Evolutionary conservation across 2,329 filamentous ascomycete species (phyloP), one percentile per base, ranked within the genome.

Genomic region (Teratosphaeria nubilosa): DNA sequence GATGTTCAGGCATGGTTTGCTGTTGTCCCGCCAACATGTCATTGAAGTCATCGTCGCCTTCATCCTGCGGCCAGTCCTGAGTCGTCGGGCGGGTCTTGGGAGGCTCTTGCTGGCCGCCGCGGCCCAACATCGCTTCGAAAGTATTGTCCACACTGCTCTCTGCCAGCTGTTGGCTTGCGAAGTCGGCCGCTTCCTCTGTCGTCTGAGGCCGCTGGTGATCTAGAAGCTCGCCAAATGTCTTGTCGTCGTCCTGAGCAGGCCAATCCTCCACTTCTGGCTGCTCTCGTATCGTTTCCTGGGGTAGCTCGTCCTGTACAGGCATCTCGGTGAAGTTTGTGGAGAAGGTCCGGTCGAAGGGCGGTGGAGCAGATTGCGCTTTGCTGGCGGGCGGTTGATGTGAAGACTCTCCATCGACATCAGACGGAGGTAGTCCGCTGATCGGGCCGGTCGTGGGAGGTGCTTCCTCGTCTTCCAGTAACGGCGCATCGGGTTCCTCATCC

Each of bases 381-480:
- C 60, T 51, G 7, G 60, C 34, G 5, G 64, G 58, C 53, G 60
- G 59, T 25, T 57, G 56, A n/a, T 60, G 56, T 4, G 60, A 55
- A 10, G 61, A 20, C 10, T 58, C 55, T 9, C 56, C 60, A 52
- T 64, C 65, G 22, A 65, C 58, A 10, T 56, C 48, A 25, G 60
- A 56, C 31, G 61, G 63, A 6, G 62, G 54, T 25, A 58, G 59
- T 9, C 61, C 20, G 51, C 59, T 62, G 6, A 60, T 57, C 34
- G 54, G 58, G 3, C 61, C 63, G n/a, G 62, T 58, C 1, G 69
- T 69, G 5, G 74, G 70, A 24, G 63, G 57, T 14, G 61, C 60
- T 54, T 74, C 72, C 14, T 74, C 66, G 56, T 77, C 73, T 14
- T 70, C 66, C 51, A 79, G 68, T 45, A 79, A 63, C 4, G 76